These are phyloP conservation scores for Phytophthora cryptogea DNA, from an alignment of 352 stramenopile species.

Conservation along the genomic window DNA sequence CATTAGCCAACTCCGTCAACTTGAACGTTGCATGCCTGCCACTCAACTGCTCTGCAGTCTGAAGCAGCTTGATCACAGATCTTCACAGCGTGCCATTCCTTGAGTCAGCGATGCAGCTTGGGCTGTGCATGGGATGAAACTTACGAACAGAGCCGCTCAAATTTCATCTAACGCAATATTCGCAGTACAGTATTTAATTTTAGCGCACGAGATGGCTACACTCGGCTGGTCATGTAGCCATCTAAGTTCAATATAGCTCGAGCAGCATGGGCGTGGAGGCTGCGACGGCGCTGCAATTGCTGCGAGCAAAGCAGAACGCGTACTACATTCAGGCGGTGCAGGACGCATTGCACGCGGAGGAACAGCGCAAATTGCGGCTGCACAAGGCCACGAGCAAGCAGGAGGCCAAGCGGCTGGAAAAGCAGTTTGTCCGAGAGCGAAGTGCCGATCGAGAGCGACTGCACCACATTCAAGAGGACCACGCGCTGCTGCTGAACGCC, in stretches of 20 bases:
- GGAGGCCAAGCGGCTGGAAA: constrained; percentile 53
- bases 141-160: too few relatives aligned
- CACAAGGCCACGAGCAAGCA: constrained; percentile 40
- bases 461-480: constrained; percentile 66
- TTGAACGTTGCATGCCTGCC: constrained; percentile 1
- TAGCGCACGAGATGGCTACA: constrained; percentile 2
- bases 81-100: not conserved
- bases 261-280: constrained; percentile 15
- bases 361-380: constrained; percentile 51
- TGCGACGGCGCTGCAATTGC: constrained; percentile 22
- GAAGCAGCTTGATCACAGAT: constrained; percentile 1
- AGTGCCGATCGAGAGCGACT: constrained; percentile 52
- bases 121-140: not conserved
- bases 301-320: constrained; percentile 31
- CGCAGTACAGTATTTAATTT: constrained; percentile 2
- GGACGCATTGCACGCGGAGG: constrained; percentile 55
- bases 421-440: constrained; percentile 57
- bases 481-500: constrained; percentile 48
- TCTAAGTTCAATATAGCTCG: not conserved
- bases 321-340: constrained; percentile 67
- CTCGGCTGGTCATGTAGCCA: constrained; percentile 1
- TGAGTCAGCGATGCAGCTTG: not conserved
- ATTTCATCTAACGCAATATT: not conserved
- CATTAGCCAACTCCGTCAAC: not conserved
- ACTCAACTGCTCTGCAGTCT: not conserved